These are phyloP conservation scores for Solanum megistacrolobum DNA, from an alignment of 257 asterid species.

Conservation along the genomic window DNA sequence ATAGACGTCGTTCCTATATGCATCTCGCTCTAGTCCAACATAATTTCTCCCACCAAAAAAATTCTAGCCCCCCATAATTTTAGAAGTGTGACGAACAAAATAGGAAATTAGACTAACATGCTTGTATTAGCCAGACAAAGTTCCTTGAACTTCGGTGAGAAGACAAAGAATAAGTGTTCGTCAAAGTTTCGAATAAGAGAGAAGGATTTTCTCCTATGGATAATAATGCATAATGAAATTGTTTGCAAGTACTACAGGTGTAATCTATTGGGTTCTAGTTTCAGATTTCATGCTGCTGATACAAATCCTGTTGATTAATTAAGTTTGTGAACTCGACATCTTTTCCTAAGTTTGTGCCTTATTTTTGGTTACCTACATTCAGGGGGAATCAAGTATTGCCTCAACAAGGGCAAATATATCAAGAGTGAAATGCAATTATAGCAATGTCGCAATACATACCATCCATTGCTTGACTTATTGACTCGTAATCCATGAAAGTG, in stretches of 20 bases:
- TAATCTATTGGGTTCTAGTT: not conserved
- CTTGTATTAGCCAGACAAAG: not conserved
- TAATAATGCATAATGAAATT: not conserved
- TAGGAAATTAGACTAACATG: not conserved
- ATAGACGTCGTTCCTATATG: not conserved
- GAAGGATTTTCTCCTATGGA: not conserved
- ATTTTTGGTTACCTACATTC: not conserved
- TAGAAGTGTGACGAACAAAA: not conserved
- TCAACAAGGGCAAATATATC: not conserved
- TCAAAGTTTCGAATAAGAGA: not conserved
- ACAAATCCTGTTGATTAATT: not conserved
- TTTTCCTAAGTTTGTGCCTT: not conserved
- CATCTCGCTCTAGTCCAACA: not conserved
- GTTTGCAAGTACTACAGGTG: not conserved
- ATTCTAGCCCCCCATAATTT: not conserved
- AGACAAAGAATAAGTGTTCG: not conserved
- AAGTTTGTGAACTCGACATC: not conserved
- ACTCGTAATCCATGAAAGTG: constrained; percentile 86
- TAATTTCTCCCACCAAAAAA: not conserved
- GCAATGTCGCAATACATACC: constrained; percentile 29
- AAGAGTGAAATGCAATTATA: not conserved
- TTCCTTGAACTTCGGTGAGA: not conserved
- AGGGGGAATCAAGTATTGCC: not conserved
- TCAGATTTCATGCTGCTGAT: not conserved
- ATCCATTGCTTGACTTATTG: constrained; percentile 85